A percentile compares a stretch with the other conserved stretches of the same genome.
phyloP scores from a whole-genome alignment of 768 basidiomycete genomes.

The Termitomyces titanicus region DNA sequence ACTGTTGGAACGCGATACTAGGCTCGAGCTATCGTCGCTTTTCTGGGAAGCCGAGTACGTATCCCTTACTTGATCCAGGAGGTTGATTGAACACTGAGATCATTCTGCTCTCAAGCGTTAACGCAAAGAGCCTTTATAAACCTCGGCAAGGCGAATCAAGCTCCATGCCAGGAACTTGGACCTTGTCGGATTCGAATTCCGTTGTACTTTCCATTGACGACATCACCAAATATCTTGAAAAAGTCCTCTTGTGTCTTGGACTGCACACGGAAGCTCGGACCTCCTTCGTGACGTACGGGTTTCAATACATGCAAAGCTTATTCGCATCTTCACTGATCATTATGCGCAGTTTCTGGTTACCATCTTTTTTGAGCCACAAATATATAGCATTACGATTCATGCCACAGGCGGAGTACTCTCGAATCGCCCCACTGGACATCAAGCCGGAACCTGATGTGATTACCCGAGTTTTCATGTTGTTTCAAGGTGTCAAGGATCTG shows the following conservation, averaged over 20 bases:
- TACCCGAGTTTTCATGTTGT: slow-evolving; percentile 46
- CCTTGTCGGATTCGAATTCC: slow-evolving; percentile 21
- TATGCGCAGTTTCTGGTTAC: slow-evolving; percentile 38
- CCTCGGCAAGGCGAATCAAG: background rate
- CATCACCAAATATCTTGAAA: slow-evolving; percentile 34
- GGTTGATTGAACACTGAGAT: background rate
- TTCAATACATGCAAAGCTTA: background rate
- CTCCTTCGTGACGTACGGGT: slow-evolving; percentile 41
- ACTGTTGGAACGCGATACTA: slow-evolving; percentile 25
- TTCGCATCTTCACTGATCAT: background rate
- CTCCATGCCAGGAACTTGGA: slow-evolving; percentile 9
- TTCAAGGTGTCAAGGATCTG: slow-evolving; percentile 28
- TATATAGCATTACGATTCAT: slow-evolving; percentile 43
- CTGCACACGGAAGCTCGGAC: slow-evolving; percentile 41
- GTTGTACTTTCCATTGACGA: slow-evolving; percentile 25
- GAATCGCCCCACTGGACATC: slow-evolving; percentile 33
- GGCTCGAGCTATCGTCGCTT: slow-evolving; percentile 29
- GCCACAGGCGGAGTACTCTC: slow-evolving; percentile 38
- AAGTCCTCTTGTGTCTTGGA: slow-evolving; percentile 24
- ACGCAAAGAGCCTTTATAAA: background rate
- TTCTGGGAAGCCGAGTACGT: slow-evolving; percentile 38
- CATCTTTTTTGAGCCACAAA: slow-evolving; percentile 33
- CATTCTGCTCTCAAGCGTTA: background rate
- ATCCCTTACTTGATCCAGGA: background rate
- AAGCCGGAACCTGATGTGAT: slow-evolving; percentile 39